These are phyloP conservation scores for Psilocybe azurescens DNA, from an alignment of 768 basidiomycete genomes.

Conservation along the genomic window DNA sequence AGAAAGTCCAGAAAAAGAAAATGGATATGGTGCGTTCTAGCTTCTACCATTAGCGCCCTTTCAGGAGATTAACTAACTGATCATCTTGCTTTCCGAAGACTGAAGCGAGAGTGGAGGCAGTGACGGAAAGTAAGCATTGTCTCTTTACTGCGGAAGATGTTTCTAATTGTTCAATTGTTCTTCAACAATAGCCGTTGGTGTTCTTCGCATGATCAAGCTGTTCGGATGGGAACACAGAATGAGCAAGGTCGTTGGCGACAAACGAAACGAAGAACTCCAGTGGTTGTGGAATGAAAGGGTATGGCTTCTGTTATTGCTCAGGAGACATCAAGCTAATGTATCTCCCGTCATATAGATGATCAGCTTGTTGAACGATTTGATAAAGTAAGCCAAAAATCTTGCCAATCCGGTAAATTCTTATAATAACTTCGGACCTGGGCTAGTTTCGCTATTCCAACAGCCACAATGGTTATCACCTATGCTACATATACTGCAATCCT, in stretches of 20 bases:
- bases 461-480: conserved; percentile 73
- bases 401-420: neutral
- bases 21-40: conserved; percentile 39
- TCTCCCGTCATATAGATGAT: neutral
- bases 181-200: conserved; percentile 48
- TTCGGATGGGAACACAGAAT: conserved; percentile 74
- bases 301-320: neutral
- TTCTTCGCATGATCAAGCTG: conserved; percentile 74
- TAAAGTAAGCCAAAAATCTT: neutral
- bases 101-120: conserved; percentile 64
- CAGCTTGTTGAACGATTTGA: neutral
- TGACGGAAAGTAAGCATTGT: conserved; percentile 59
- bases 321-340: neutral
- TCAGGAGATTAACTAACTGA: neutral
- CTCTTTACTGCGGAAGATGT: neutral
- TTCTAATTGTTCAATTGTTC: neutral
- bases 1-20: conserved; percentile 49
- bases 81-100: conserved; percentile 21
- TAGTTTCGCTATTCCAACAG: conserved; percentile 64
- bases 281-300: conserved; percentile 51
- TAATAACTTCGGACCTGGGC: neutral
- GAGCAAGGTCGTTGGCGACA: conserved; percentile 53
- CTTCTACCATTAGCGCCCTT: neutral
- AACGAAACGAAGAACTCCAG: conserved; percentile 66
- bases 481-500: conserved; percentile 53